A percentile compares a stretch with the other conserved stretches of the same genome.
Conservation (phyloP, 164 flowering plant species). For the Cinnamomum chago region DNA sequence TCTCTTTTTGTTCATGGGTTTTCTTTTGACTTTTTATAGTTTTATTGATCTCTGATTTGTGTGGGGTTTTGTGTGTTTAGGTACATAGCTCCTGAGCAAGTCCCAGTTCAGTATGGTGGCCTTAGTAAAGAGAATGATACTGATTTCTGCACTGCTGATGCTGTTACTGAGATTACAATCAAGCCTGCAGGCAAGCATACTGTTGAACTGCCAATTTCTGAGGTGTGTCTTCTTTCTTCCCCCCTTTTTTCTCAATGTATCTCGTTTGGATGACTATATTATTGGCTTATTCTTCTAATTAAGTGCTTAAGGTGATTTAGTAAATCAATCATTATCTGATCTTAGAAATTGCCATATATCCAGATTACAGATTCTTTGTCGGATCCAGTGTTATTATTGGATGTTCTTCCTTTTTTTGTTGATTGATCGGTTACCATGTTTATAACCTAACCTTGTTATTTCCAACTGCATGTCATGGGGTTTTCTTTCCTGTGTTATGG, state of each 20-base stretch:
- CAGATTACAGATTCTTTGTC: no score
- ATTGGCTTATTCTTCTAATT: no score
- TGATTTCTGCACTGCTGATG: constrained; percentile 59
- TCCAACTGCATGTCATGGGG: no score
- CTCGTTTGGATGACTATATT: neutral
- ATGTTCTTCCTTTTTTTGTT: no score
- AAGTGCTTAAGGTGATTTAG: no score
- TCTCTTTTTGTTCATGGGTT: neutral
- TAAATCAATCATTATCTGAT: no score
- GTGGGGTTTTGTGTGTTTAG: constrained; percentile 28
- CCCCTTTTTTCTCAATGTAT: neutral
- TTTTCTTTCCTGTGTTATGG: no score
- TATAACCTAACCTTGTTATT: no score
- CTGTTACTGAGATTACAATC: constrained; percentile 56
- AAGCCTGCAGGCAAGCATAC: constrained; percentile 69
- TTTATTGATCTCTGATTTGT: neutral
- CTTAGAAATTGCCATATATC: no score
- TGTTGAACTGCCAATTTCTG: constrained; percentile 63
- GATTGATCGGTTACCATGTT: no score
- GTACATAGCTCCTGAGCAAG: constrained; percentile 83
- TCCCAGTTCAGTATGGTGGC: constrained; percentile 83
- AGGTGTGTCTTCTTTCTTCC: constrained; percentile 33
- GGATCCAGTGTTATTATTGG: no score
- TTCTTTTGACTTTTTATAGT: neutral
- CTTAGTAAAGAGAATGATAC: constrained; percentile 55